Percentiles rank a stretch among this genome's conserved stretches.
Conservation (phyloP, 163 green algal species). For the Volvox carteri region DNA sequence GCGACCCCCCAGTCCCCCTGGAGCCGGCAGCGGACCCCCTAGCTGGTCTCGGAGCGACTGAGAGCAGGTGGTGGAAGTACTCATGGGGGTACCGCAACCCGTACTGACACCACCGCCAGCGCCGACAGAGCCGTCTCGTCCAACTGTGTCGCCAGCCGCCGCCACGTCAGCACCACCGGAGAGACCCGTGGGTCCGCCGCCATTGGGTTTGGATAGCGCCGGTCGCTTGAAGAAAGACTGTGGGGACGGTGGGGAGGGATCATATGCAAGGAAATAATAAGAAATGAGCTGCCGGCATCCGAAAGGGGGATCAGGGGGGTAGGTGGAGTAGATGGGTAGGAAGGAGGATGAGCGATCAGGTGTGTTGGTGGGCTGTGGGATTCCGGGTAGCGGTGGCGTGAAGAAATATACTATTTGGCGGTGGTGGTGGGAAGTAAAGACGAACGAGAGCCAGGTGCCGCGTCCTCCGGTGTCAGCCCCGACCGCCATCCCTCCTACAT, state of each 20-base stretch:
- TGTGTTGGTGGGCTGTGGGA: too few species aligned
- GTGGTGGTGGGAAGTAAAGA: too few species aligned
- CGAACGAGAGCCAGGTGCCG: too few species aligned
- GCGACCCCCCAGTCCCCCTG: not conserved
- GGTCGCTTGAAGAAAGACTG: constrained; percentile 44
- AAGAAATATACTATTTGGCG: too few species aligned
- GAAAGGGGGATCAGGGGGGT: too few species aligned
- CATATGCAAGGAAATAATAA: too few species aligned
- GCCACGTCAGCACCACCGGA: not conserved
- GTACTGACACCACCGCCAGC: not conserved
- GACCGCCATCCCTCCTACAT: too few species aligned
- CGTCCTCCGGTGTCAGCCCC: too few species aligned
- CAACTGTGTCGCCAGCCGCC: not conserved
- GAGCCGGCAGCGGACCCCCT: not conserved
- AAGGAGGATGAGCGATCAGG: too few species aligned
- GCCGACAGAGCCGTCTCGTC: not conserved
- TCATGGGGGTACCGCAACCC: not conserved
- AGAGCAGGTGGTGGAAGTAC: not conserved
- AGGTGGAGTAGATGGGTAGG: too few species aligned
- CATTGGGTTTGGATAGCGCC: not conserved
- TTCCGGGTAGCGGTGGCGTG: not conserved
- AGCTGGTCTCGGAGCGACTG: not conserved
- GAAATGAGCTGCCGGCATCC: too few species aligned
- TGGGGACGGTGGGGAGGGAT: not conserved
- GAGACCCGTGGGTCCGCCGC: not conserved